Evolutionary conservation across 2,329 filamentous ascomycete genomes (phyloP), one percentile per base, ranked within the genome.

Genomic region (Sarocladiaceae sp.): DNA sequence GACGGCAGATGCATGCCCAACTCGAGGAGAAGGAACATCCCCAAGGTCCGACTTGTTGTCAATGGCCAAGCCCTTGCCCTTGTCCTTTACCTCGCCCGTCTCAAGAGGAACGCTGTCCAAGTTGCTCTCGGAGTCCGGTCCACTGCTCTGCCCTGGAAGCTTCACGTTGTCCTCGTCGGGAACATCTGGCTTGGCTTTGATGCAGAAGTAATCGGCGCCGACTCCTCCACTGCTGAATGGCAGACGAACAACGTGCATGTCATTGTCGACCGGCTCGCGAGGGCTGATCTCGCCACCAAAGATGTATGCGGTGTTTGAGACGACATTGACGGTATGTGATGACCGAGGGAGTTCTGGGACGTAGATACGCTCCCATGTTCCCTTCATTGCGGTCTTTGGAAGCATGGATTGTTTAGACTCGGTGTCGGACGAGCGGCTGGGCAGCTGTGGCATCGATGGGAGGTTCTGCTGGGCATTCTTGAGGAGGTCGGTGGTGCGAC

Each of bases 241-340:
- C 18, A 88, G 64, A 1, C 72, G 70, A 37, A 91, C 56, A 44
- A 79, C 66, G 58, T 89, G 82, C 60, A 93, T 73, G 52, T 80
- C 72, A 57, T 88, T 87, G 64, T 89, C 85, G 45, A 83, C 73
- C 6, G 83, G 82, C 56, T 85, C 67, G 39, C 80, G 72, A 3
- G 83, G 74, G 35, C 70, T 65, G 46, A 82, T 63, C 60, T 93
- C 87, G 52, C 88, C 88, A 48, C 88, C 88, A 57, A 89, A 94
- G 54, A 94, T 71, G 61, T 80, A 83, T 33, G 75, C 73, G 31
- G 66, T 66, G 20, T 72, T 66, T 26, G 66, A 66, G 37, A 82
- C 59, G 35, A 83, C 72, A 33, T 85, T 74, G 52, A 89, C 60
- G 3, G 78, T 75, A 57, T 93, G 87, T 1, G 86, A 89, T 1